Evolutionary conservation across 306 rosid species (phyloP).

Genomic region (Cicer yamashitae): DNA sequence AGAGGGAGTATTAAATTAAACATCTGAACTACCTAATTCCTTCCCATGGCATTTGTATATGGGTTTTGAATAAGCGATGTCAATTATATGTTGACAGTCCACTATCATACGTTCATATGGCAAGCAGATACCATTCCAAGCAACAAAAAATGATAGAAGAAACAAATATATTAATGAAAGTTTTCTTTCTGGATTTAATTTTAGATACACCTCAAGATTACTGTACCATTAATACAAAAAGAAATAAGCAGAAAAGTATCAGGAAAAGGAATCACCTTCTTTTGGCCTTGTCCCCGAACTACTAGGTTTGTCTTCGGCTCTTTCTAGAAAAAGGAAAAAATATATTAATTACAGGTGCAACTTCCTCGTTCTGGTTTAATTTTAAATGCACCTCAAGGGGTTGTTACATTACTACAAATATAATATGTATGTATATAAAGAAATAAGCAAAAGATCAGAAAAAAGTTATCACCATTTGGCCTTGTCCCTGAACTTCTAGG

Average conservation of each 20-base stretch:
- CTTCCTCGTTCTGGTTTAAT: conserved; percentile 27
- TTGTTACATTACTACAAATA: conserved; percentile 23
- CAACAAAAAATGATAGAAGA: not conserved
- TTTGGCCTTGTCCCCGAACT: conserved; percentile 80
- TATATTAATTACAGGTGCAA: conserved; percentile 3
- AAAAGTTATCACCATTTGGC: conserved; percentile 72
- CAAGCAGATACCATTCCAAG: conserved; percentile 19
- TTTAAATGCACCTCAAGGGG: conserved; percentile 33
- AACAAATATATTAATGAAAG: not conserved
- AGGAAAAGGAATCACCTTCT: conserved; percentile 68
- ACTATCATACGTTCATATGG: not conserved
- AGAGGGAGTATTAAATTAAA: not conserved
- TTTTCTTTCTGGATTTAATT: conserved; percentile 17
- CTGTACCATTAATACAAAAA: conserved; percentile 16
- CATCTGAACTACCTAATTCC: not conserved
- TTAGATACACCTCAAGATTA: conserved; percentile 30
- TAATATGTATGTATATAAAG: not conserved
- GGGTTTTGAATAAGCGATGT: conserved; percentile 1
- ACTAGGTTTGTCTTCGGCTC: conserved; percentile 69
- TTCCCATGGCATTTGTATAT: conserved; percentile 3
- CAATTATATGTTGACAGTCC: conserved; percentile 19
- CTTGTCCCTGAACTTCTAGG: conserved; percentile 72
- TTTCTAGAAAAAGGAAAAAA: conserved; percentile 23
- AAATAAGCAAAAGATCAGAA: conserved; percentile 23
- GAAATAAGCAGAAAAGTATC: conserved; percentile 14